Evolutionary conservation across 371 early-diverging fungal genomes (phyloP).

Genomic region (Funneliformis caledonium): DNA sequence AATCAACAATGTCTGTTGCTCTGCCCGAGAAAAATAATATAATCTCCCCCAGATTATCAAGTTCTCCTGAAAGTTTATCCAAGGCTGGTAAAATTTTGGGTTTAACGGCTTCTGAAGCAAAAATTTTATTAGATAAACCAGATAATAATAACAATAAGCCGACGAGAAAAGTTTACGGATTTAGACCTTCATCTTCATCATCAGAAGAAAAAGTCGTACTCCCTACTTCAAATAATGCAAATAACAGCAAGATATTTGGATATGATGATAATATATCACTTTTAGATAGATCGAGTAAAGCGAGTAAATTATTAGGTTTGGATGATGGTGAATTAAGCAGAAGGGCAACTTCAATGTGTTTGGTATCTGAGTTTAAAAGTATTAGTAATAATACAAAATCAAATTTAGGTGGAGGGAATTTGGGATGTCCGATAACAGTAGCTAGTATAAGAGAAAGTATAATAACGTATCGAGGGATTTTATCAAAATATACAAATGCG

Average conservation of each 20-base stretch:
- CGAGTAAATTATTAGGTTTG: constrained; percentile 21
- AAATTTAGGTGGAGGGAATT: not conserved
- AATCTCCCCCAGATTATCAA: not conserved
- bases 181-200: not conserved
- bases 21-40: not conserved
- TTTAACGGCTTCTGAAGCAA: constrained; percentile 29
- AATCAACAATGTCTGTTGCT: constrained; percentile 2
- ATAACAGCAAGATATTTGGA: constrained; percentile 24
- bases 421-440: constrained; percentile 10
- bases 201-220: not conserved
- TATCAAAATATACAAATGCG: constrained; percentile 21
- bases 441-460: constrained; percentile 28
- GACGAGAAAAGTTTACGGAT: not conserved
- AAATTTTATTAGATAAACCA: constrained; percentile 29
- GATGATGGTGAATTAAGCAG: constrained; percentile 8
- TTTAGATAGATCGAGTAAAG: constrained; percentile 18
- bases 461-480: not conserved
- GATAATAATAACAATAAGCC: not conserved
- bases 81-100: constrained; percentile 37
- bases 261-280: not conserved
- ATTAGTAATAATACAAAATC: too few species aligned
- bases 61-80: not conserved
- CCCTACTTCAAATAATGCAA: not conserved
- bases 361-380: constrained; percentile 11
- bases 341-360: constrained; percentile 21